A percentile compares a stretch with the other conserved stretches of the same genome.
Conservation (phyloP, 441 rosid genomes). For the Viola pubescens region DNA sequence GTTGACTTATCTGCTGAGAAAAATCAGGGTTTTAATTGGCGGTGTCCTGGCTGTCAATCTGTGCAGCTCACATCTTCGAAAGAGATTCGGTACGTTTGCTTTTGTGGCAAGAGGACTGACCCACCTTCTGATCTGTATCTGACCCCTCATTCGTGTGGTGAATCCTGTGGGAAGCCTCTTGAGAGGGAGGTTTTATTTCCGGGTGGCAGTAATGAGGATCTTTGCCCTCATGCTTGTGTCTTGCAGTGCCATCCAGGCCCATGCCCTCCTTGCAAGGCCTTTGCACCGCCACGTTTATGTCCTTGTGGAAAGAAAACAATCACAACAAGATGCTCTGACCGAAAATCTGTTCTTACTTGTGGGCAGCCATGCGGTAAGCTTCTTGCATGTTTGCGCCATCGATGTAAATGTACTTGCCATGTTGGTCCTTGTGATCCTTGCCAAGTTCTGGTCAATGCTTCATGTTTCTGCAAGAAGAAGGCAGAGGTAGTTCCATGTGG, state of each 20-base stretch:
- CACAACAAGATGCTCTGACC: constrained; percentile 88
- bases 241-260: constrained; percentile 99
- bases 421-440: constrained; percentile 86
- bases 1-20: constrained; percentile 69
- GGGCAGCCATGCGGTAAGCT: constrained; percentile 76
- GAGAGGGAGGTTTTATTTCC: constrained; percentile 44
- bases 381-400: constrained; percentile 76
- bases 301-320: constrained; percentile 87
- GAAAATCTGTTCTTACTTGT: constrained; percentile 65
- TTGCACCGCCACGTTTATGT: constrained; percentile 79
- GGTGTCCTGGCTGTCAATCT: constrained; percentile 96
- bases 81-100: constrained; percentile 80
- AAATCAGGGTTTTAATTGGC: constrained; percentile 90
- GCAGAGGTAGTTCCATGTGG: constrained; percentile 72
- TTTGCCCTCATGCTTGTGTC: constrained; percentile 90
- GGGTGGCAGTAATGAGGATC: constrained; percentile 43
- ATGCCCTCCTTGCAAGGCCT: constrained; percentile 96
- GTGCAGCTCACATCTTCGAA: constrained; percentile 70
- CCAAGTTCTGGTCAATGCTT: constrained; percentile 53
- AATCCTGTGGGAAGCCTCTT: constrained; percentile 92
- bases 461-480: constrained; percentile 83
- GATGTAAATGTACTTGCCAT: constrained; percentile 64
- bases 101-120: constrained; percentile 79
- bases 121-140: constrained; percentile 91
- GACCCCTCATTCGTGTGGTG: constrained; percentile 99